These are phyloP conservation scores for Diplocarpon rosae DNA, from an alignment of 2,329 filamentous ascomycete species.

Conservation along the genomic window DNA sequence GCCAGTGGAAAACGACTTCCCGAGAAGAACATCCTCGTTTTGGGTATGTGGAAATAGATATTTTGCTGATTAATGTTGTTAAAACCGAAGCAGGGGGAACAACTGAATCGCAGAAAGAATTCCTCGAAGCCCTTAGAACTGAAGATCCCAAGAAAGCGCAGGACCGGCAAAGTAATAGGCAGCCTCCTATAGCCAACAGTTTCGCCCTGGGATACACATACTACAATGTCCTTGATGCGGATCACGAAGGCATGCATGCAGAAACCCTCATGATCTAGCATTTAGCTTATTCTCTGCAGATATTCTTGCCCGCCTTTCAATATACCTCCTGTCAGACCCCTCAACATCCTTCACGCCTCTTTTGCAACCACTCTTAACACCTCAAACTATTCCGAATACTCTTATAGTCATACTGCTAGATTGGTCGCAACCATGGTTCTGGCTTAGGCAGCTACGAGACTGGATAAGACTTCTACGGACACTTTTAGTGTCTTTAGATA, in stretches of 20 bases:
- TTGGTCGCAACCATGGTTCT: slow-evolving; percentile 89
- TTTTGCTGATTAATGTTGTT: slow-evolving; percentile 8
- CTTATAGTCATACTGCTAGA: slow-evolving; percentile 86
- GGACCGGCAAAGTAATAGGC: slow-evolving; percentile 46
- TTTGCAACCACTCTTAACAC: slow-evolving; percentile 72
- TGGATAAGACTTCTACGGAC: slow-evolving; percentile 80
- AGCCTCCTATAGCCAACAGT: slow-evolving; percentile 76
- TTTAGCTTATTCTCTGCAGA: slow-evolving; percentile 41
- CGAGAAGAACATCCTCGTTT: slow-evolving; percentile 80
- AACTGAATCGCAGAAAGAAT: slow-evolving; percentile 73
- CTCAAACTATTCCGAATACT: slow-evolving; percentile 74
- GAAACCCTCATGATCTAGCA: background rate
- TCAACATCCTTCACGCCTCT: slow-evolving; percentile 74
- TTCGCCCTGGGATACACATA: slow-evolving; percentile 93
- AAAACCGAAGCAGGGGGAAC: slow-evolving; percentile 53
- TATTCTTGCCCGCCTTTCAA: slow-evolving; percentile 76
- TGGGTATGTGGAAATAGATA: slow-evolving; percentile 45
- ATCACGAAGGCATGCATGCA: slow-evolving; percentile 69
- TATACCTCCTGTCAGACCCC: slow-evolving; percentile 80
- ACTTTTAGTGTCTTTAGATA: slow-evolving; percentile 61
- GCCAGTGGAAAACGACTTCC: slow-evolving; percentile 82
- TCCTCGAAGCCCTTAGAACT: slow-evolving; percentile 50
- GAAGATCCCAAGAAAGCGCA: slow-evolving; percentile 32
- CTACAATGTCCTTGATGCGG: slow-evolving; percentile 84
- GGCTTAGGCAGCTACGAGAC: slow-evolving; percentile 77